A percentile compares a stretch with the other conserved stretches of the same genome.
Evolutionary conservation across 2,329 filamentous ascomycete species (phyloP).

Genomic region (Fusarium tupiense): DNA sequence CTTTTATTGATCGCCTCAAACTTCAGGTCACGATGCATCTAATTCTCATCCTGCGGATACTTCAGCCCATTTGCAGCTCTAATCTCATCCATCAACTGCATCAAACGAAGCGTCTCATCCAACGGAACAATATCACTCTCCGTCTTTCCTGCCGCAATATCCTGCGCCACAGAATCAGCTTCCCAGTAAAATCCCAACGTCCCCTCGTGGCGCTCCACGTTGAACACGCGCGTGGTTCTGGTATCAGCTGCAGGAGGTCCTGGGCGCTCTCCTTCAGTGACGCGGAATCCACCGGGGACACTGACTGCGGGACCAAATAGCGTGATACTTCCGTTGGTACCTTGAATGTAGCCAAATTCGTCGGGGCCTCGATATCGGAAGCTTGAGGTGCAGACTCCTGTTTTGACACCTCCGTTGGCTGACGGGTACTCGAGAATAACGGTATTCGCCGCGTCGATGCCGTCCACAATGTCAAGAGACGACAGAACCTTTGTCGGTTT

Average conservation of each 20-base stretch:
- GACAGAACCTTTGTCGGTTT: conserved; percentile 1
- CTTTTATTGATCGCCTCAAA: neutral
- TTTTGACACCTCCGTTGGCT: neutral
- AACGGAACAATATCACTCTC: conserved; percentile 56
- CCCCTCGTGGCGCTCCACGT: conserved; percentile 6
- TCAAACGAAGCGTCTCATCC: conserved; percentile 55
- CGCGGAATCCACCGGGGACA: conserved; percentile 10
- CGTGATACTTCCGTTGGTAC: conserved; percentile 4
- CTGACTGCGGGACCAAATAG: conserved; percentile 17
- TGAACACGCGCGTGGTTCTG: conserved; percentile 2
- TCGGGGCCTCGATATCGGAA: conserved; percentile 13
- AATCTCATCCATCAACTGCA: conserved; percentile 59
- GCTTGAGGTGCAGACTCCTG: conserved; percentile 11
- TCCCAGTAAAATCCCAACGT: conserved; percentile 23
- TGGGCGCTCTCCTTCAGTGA: conserved; percentile 1
- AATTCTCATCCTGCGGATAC: conserved; percentile 16
- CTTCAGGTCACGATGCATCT: neutral
- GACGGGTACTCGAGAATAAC: conserved; percentile 11
- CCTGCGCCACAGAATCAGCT: conserved; percentile 18
- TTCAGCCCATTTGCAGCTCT: conserved; percentile 31
- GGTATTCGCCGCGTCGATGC: conserved; percentile 2
- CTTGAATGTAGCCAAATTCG: conserved; percentile 11
- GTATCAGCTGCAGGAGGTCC: neutral
- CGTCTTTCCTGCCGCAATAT: conserved; percentile 41
- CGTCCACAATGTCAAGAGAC: conserved; percentile 12